Conservation (phyloP, 225 moss, liverwort and hornwort species). For the Anthoceros angustus region DNA sequence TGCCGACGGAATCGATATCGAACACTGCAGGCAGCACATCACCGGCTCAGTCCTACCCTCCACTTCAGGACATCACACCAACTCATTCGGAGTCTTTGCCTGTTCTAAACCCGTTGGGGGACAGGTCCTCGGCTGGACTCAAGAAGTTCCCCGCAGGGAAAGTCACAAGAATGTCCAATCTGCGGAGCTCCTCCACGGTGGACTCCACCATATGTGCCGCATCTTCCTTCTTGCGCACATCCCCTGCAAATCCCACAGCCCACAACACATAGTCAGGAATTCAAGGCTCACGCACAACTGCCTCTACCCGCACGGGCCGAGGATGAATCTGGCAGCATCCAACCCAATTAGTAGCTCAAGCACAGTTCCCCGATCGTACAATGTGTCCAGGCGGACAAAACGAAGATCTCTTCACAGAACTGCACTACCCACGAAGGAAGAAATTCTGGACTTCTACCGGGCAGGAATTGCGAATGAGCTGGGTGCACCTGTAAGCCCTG, state of each 20-base stretch:
- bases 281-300: too few relatives aligned
- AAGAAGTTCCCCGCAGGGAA: conserved; percentile 82
- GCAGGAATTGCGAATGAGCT: too few relatives aligned
- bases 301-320: too few relatives aligned
- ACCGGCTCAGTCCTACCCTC: not conserved
- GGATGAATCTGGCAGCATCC: too few relatives aligned
- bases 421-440: too few relatives aligned
- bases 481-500: conserved; percentile 62
- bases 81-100: conserved; percentile 17
- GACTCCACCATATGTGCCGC: conserved; percentile 41
- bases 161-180: conserved; percentile 72
- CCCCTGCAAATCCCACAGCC: conserved; percentile 62
- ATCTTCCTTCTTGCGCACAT: conserved; percentile 82
- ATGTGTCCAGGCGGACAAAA: too few relatives aligned
- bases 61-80: not conserved
- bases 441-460: too few relatives aligned
- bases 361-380: too few relatives aligned
- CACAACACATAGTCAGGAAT: conserved; percentile 5
- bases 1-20: conserved; percentile 81
- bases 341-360: too few relatives aligned
- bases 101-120: conserved; percentile 77
- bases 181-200: conserved; percentile 49
- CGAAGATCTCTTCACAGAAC: too few relatives aligned
- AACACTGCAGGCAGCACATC: conserved; percentile 37
- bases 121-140: conserved; percentile 65